Percentiles rank a stretch among this genome's conserved stretches.
phyloP scores from a whole-genome alignment of 768 basidiomycete species.

The Mycena kentingensis region DNA sequence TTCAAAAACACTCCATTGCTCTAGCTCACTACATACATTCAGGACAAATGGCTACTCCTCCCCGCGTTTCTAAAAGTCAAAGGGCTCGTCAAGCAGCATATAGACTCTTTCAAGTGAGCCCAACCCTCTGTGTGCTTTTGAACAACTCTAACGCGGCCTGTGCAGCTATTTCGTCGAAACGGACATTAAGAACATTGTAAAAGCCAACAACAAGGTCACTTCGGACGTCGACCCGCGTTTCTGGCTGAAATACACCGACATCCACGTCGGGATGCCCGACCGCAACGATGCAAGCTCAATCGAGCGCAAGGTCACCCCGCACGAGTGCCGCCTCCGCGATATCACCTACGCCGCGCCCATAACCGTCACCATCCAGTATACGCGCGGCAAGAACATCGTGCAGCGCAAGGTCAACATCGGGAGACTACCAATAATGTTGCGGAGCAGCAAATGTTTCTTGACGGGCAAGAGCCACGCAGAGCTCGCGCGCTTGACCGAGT shows the following conservation, averaged over 20 bases:
- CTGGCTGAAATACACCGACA: constrained; percentile 96
- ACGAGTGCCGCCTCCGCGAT: constrained; percentile 95
- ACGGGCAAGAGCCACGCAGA: constrained; percentile 75
- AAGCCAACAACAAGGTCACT: constrained; percentile 89
- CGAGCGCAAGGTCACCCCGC: constrained; percentile 86
- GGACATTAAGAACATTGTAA: constrained; percentile 96
- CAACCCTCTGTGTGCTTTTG: not conserved
- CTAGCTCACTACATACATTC: constrained; percentile 10
- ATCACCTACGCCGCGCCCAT: constrained; percentile 94
- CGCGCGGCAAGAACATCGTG: constrained; percentile 87
- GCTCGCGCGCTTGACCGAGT: constrained; percentile 94
- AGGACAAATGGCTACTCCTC: constrained; percentile 99
- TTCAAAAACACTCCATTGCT: constrained; percentile 10
- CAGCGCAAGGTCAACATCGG: constrained; percentile 88
- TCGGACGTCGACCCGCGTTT: constrained; percentile 97
- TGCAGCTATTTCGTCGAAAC: constrained; percentile 99
- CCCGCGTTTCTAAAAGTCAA: constrained; percentile 98
- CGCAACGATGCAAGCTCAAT: constrained; percentile 80
- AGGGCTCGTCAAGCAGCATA: constrained; percentile 58
- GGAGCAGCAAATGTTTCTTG: constrained; percentile 93
- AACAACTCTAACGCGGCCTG: constrained; percentile 82
- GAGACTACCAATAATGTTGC: constrained; percentile 91
- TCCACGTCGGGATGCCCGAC: constrained; percentile 89
- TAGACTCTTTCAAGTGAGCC: not conserved
- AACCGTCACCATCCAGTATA: constrained; percentile 92